A percentile compares a stretch with the other conserved stretches of the same genome.
These are phyloP conservation scores for Eucalyptus shirleyi DNA, from an alignment of 345 rosid species.

Conservation along the genomic window DNA sequence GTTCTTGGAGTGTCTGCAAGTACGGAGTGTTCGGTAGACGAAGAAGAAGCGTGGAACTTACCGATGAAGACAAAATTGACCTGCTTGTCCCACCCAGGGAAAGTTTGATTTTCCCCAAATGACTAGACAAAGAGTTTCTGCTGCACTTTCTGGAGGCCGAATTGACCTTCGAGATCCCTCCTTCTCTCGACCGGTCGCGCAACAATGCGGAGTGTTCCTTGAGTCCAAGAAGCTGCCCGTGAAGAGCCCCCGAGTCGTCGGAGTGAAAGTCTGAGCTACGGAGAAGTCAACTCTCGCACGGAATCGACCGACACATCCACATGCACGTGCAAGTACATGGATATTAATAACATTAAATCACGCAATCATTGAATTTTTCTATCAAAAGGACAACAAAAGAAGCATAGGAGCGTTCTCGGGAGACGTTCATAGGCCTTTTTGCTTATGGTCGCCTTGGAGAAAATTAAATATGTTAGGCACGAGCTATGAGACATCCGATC, in stretches of 20 bases:
- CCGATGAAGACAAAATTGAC: constrained; percentile 82
- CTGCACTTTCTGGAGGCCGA: not conserved
- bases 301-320: no score
- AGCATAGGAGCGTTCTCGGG: not conserved
- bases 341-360: no score
- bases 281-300: no score
- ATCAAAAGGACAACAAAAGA: not conserved
- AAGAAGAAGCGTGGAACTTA: constrained; percentile 76
- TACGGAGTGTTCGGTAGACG: no score
- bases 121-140: constrained; percentile 16
- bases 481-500: not conserved
- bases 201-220: not conserved
- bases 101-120: constrained; percentile 68
- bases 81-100: constrained; percentile 59
- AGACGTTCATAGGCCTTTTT: not conserved
- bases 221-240: not conserved
- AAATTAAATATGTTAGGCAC: not conserved
- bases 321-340: no score
- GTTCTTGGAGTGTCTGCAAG: no score
- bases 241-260: not conserved
- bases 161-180: not conserved
- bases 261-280: no score
- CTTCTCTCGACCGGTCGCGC: not conserved
- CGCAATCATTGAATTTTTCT: not conserved
- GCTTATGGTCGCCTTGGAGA: not conserved